Percentiles rank a stretch among this genome's conserved stretches.
Evolutionary conservation across 768 basidiomycete species (phyloP).

Genomic region (Xanthoconium stramineum): DNA sequence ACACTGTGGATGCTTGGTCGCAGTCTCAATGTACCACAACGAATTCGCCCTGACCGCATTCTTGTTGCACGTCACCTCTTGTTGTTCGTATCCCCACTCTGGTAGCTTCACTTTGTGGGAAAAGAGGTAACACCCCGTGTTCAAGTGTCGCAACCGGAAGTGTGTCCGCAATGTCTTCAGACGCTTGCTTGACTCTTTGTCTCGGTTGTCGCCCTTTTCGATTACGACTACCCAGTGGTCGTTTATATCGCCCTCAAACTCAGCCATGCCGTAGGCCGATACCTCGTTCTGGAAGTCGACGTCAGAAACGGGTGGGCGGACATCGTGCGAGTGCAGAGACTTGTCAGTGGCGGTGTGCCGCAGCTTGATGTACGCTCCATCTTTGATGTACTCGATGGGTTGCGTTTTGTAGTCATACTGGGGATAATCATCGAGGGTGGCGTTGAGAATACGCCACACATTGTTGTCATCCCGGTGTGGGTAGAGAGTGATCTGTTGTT

Average conservation of each 20-base stretch:
- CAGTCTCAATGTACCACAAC: constrained; percentile 92
- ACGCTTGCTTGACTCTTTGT: constrained; percentile 64
- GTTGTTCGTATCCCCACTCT: constrained; percentile 97
- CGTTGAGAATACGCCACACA: constrained; percentile 82
- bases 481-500: constrained; percentile 99
- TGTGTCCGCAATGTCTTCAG: constrained; percentile 76
- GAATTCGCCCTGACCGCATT: constrained; percentile 89
- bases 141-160: constrained; percentile 78
- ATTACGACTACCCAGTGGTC: constrained; percentile 94
- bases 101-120: constrained; percentile 98
- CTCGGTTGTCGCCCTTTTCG: constrained; percentile 59
- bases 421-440: constrained; percentile 44
- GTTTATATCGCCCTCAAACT: constrained; percentile 85
- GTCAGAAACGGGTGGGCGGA: constrained; percentile 91
- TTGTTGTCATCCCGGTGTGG: constrained; percentile 99
- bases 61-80: constrained; percentile 99
- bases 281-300: constrained; percentile 99
- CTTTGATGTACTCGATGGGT: constrained; percentile 61
- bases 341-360: constrained; percentile 79
- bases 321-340: constrained; percentile 91
- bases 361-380: constrained; percentile 73
- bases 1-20: constrained; percentile 63
- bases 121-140: constrained; percentile 95
- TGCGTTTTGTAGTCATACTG: constrained; percentile 47
- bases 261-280: constrained; percentile 86